These are phyloP conservation scores for Gossypium rotundifolium DNA, from an alignment of 345 rosid species.

Conservation along the genomic window DNA sequence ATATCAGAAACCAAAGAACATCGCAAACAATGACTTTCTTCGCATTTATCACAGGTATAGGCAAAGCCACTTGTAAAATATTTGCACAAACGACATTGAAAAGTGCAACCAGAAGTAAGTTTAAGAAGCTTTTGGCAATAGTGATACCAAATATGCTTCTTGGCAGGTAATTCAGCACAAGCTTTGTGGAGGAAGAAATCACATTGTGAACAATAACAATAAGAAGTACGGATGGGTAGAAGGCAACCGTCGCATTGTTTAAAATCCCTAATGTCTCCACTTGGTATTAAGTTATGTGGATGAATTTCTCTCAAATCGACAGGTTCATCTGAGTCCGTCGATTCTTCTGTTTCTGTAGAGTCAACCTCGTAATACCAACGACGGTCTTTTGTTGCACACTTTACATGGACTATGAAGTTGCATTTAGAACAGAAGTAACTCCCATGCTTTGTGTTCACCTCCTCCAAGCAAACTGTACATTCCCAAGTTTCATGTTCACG, in stretches of 20 bases:
- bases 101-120: not conserved
- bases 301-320: not conserved
- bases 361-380: not conserved
- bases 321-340: not conserved
- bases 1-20: too few relatives aligned
- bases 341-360: not conserved
- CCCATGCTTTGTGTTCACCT: not conserved
- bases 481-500: not conserved
- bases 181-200: slow-evolving; percentile 20
- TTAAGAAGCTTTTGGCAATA: not conserved
- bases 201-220: slow-evolving; percentile 18
- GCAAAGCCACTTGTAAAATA: not conserved
- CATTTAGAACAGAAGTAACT: slow-evolving; percentile 6
- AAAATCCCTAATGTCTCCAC: not conserved
- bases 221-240: slow-evolving; percentile 1
- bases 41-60: not conserved
- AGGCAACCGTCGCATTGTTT: slow-evolving; percentile 19
- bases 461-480: not conserved
- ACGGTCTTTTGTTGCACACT: slow-evolving; percentile 6
- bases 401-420: slow-evolving; percentile 15
- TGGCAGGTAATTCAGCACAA: slow-evolving; percentile 15
- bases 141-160: not conserved
- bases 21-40: too few relatives aligned
- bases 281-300: not conserved
- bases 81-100: not conserved